phyloP scores from a whole-genome alignment of 2,329 filamentous ascomycete species.

The Venturia pyrina region DNA sequence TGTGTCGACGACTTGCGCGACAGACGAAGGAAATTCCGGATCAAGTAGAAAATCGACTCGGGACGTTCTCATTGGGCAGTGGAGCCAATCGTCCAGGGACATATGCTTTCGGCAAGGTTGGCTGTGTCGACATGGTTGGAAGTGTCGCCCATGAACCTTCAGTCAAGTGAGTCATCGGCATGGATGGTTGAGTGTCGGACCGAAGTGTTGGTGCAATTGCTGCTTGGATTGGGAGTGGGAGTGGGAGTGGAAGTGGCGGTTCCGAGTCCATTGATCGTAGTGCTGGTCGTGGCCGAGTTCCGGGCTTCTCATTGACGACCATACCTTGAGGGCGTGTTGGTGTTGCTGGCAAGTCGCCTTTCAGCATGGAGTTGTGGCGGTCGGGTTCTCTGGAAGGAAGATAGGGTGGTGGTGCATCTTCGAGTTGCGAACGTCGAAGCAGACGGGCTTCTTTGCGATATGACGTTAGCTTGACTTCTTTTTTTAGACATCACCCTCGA shows the following conservation, averaged over 20 bases:
- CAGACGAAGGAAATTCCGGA: no score
- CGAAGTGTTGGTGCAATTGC: background rate
- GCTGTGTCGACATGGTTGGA: background rate
- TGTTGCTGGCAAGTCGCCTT: background rate
- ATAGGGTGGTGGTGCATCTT: background rate
- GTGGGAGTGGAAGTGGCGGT: background rate
- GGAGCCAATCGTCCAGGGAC: background rate
- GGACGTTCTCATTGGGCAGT: background rate
- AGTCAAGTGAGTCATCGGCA: background rate
- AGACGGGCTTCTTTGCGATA: background rate
- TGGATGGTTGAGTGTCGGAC: background rate
- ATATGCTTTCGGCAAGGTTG: background rate
- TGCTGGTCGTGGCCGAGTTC: background rate
- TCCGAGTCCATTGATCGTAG: background rate
- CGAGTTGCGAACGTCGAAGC: background rate
- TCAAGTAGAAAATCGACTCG: background rate
- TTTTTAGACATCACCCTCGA: background rate
- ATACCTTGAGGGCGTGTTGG: background rate
- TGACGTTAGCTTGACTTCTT: background rate
- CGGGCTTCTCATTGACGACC: background rate
- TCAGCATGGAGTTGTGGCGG: background rate
- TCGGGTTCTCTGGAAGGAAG: background rate
- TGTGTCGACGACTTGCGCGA: no score
- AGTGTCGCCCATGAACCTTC: background rate
- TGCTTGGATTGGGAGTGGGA: background rate